These are phyloP conservation scores for Nigrospora sphaerica DNA, from an alignment of 2,329 filamentous ascomycete species.

Conservation along the genomic window DNA sequence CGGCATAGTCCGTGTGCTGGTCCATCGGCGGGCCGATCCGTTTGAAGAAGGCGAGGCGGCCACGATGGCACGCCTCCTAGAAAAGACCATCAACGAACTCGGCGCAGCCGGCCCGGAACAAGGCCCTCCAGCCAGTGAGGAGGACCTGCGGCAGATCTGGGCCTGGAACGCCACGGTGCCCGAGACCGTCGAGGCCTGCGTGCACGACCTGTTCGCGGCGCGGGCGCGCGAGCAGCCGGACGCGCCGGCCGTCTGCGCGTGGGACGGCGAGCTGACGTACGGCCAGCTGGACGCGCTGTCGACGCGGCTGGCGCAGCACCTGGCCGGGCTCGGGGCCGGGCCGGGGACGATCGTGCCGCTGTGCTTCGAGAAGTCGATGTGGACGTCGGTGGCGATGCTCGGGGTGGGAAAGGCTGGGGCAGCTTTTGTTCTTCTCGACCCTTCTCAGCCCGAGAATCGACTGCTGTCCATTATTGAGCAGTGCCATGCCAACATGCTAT, in stretches of 20 bases:
- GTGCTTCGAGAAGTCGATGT: slow-evolving; percentile 17
- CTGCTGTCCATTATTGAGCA: too few relatives aligned
- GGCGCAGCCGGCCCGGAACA: too few relatives aligned
- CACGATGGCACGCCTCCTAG: too few relatives aligned
- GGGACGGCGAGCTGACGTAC: slow-evolving; percentile 25
- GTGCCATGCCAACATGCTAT: too few relatives aligned
- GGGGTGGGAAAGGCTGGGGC: slow-evolving; percentile 17
- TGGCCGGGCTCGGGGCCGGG: neutral
- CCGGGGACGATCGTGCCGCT: slow-evolving; percentile 10
- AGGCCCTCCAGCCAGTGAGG: neutral
- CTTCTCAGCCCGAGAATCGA: too few relatives aligned
- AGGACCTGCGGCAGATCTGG: slow-evolving; percentile 7
- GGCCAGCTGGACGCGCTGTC: slow-evolving; percentile 17
- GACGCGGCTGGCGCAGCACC: slow-evolving; percentile 1
- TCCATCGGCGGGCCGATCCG: too few relatives aligned
- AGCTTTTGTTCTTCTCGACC: too few relatives aligned
- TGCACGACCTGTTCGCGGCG: slow-evolving; percentile 7
- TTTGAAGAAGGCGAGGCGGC: too few relatives aligned
- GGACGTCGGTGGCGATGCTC: slow-evolving; percentile 15
- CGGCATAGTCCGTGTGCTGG: too few relatives aligned
- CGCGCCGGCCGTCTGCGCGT: slow-evolving; percentile 18
- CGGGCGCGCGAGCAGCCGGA: slow-evolving; percentile 7
- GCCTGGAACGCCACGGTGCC: slow-evolving; percentile 5
- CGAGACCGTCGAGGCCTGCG: neutral
- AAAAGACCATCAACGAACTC: too few relatives aligned